Conservation (phyloP, 2,329 filamentous ascomycete genomes). For the Fusarium sp. region DNA sequence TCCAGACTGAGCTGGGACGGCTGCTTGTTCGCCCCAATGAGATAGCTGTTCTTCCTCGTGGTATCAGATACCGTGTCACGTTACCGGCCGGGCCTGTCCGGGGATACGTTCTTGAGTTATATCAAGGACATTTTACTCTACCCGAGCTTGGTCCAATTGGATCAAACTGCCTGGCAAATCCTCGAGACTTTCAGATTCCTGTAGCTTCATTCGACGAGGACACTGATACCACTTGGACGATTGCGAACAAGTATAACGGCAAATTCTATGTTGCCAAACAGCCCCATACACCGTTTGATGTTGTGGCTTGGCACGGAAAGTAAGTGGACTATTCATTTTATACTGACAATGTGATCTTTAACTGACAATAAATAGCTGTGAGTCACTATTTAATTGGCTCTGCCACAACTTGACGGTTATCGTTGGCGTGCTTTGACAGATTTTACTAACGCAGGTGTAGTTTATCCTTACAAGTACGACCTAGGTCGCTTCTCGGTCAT, state of each 20-base stretch:
- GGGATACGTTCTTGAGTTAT: conserved; percentile 83
- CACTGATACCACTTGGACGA: conserved; percentile 59
- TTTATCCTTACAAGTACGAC: conserved; percentile 84
- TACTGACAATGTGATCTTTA: not conserved
- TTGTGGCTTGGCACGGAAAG: conserved; percentile 86
- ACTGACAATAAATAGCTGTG: conserved; percentile 33
- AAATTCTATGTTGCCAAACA: conserved; percentile 71
- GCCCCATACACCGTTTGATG: conserved; percentile 82
- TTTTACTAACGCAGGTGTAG: conserved; percentile 13
- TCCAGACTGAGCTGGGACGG: conserved; percentile 82
- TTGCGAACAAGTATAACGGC: conserved; percentile 77
- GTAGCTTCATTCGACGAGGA: conserved; percentile 79
- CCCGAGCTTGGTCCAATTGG: conserved; percentile 83
- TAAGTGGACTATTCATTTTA: conserved; percentile 65
- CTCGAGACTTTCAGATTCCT: conserved; percentile 82
- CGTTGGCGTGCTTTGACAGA: too few species aligned
- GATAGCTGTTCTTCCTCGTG: conserved; percentile 81
- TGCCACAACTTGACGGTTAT: too few species aligned
- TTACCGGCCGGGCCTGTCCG: conserved; percentile 73
- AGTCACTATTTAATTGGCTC: not conserved
- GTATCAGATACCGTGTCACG: conserved; percentile 79
- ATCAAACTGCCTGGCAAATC: conserved; percentile 80
- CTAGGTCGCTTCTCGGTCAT: conserved; percentile 83
- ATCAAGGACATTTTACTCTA: conserved; percentile 78
- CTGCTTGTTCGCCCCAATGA: conserved; percentile 84